Evolutionary conservation across 192 early-diverging fungal species (phyloP).

Genomic region (Phlyctochytrium planicorne): DNA sequence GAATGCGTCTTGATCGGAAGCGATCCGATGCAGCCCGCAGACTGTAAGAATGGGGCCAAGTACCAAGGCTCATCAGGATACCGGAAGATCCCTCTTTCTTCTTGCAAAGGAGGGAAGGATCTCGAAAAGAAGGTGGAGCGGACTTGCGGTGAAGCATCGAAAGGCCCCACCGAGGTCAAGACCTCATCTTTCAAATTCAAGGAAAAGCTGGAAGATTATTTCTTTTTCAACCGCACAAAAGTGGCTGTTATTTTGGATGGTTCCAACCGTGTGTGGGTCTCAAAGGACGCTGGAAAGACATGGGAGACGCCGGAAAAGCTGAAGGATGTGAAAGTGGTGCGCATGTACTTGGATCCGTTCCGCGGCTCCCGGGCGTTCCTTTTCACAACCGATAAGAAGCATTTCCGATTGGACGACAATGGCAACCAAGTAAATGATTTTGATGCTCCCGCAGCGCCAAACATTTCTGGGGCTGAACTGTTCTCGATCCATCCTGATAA

Average conservation of each 20-base stretch:
- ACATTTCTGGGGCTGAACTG: slow-evolving; percentile 9
- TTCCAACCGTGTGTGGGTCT: slow-evolving; percentile 15
- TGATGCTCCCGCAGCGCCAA: slow-evolving; percentile 13
- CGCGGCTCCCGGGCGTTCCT: slow-evolving; percentile 32
- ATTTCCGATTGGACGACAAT: slow-evolving; percentile 27
- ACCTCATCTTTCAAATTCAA: slow-evolving; percentile 19
- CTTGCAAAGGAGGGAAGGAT: slow-evolving; percentile 75
- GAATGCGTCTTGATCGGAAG: slow-evolving; percentile 65
- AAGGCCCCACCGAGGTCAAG: slow-evolving; percentile 21
- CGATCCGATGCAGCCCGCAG: slow-evolving; percentile 73
- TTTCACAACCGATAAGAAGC: slow-evolving; percentile 11
- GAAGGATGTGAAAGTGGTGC: slow-evolving; percentile 23
- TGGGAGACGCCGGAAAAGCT: slow-evolving; percentile 27
- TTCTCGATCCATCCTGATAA: slow-evolving; percentile 63
- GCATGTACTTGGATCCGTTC: slow-evolving; percentile 33
- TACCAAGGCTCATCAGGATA: slow-evolving; percentile 83
- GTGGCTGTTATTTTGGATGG: slow-evolving; percentile 30
- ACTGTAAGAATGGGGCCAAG: slow-evolving; percentile 64
- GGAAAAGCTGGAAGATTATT: slow-evolving; percentile 28
- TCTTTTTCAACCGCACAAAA: slow-evolving; percentile 43
- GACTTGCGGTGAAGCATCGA: slow-evolving; percentile 59
- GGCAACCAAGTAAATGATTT: slow-evolving; percentile 24
- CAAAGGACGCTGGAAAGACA: slow-evolving; percentile 30
- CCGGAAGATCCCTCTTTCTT: slow-evolving; percentile 67
- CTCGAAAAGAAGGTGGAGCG: slow-evolving; percentile 61